These are phyloP conservation scores for Picochlorum sp. DNA, from an alignment of 139 green algal species.

Conservation along the genomic window DNA sequence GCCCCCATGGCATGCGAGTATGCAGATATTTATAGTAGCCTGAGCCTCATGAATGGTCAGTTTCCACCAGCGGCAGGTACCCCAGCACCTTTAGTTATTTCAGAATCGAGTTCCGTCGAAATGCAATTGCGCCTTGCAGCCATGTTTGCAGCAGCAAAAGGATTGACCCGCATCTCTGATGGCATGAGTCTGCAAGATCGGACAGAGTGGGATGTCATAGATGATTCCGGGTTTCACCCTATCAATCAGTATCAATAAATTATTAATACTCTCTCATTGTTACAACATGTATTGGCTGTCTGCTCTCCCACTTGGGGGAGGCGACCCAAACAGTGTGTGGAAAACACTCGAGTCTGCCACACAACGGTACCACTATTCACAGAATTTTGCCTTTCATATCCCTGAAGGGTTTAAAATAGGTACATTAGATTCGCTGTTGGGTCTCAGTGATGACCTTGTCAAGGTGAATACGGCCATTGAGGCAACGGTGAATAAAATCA, in stretches of 20 bases:
- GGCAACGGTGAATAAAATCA: conserved; percentile 78
- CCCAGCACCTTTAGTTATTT: too few species aligned
- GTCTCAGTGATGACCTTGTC: conserved; percentile 84
- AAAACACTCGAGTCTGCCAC: conserved; percentile 63
- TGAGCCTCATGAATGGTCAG: neutral
- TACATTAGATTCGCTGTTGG: conserved; percentile 89
- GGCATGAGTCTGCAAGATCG: neutral
- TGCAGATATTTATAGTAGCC: conserved; percentile 21
- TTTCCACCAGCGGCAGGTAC: too few species aligned
- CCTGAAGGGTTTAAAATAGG: conserved; percentile 79
- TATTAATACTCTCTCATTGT: neutral
- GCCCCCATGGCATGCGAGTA: conserved; percentile 15
- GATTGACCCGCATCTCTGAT: neutral
- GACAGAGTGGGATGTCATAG: neutral
- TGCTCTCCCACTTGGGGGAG: conserved; percentile 43
- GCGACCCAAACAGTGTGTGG: conserved; percentile 53
- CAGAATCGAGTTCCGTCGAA: neutral
- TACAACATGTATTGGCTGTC: conserved; percentile 68
- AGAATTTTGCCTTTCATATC: conserved; percentile 67
- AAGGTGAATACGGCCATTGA: conserved; percentile 74
- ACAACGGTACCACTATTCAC: conserved; percentile 35
- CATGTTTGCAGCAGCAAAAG: neutral
- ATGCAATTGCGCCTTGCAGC: neutral
- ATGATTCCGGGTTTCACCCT: neutral
- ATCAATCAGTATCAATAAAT: neutral